phyloP scores from a whole-genome alignment of 495 filamentous ascomycete genomes.

The Penicillium ochrochloron region DNA sequence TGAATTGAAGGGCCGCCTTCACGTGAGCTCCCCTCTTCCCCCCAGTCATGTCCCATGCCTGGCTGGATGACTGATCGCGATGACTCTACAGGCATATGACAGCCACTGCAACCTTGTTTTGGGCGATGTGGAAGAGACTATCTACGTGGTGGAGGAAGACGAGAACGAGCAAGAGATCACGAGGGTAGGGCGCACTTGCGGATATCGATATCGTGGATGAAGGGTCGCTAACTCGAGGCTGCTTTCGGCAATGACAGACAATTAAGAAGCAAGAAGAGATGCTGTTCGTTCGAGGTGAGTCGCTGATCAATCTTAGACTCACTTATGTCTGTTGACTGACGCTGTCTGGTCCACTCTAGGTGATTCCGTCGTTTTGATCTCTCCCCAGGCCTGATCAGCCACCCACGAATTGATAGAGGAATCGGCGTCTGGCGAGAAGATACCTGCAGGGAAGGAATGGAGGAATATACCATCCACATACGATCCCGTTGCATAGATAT shows the following conservation, averaged over 20 bases:
- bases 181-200: constrained; percentile 54
- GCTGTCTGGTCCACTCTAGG: constrained; percentile 53
- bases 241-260: constrained; percentile 58
- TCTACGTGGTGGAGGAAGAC: constrained; percentile 82
- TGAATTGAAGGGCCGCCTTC: constrained; percentile 91
- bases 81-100: constrained; percentile 81
- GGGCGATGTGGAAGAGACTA: constrained; percentile 95
- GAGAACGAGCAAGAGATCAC: constrained; percentile 82
- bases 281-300: constrained; percentile 95
- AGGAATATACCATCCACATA: constrained; percentile 32
- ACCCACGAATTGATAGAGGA: constrained; percentile 26
- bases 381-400: constrained; percentile 64
- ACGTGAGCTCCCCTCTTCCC: constrained; percentile 59
- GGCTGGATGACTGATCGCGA: constrained; percentile 21
- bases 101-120: constrained; percentile 98
- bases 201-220: background rate
- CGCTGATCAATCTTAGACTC: background rate
- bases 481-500: constrained; percentile 34
- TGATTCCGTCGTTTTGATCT: constrained; percentile 96
- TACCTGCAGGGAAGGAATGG: constrained; percentile 19
- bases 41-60: constrained; percentile 7
- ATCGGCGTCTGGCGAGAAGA: constrained; percentile 31
- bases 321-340: background rate
- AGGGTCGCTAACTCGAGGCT: constrained; percentile 6
- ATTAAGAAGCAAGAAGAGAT: constrained; percentile 97